Base-by-base conservation (phyloP, 1,139 yeast species). In the Kurtzmaniella quercitrusa region DNA sequence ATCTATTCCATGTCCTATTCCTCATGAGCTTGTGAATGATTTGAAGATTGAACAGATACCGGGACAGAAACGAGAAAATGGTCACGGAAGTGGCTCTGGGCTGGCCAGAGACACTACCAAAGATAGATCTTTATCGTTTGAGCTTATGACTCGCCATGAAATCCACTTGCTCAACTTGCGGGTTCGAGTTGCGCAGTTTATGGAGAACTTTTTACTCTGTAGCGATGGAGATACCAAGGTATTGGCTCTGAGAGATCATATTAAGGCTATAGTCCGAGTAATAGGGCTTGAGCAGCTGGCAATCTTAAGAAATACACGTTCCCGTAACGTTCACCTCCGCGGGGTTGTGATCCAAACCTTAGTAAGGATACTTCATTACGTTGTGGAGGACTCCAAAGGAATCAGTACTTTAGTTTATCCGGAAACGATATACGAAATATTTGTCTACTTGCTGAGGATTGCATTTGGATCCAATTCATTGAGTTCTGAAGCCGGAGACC, bases 371-470 rank as follows among this genome's bases (percentile, higher is more conserved):
- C 52, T 72, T 15, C 60, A 60, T 47, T 68, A 68, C 51, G 48
- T 72, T 39, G 63, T 68, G 14, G 58, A 62, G 39, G 66, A 65
- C 38, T 59, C 59, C 36, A 53, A 56, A 34, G 67, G 64, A 38
- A 52, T 69, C 38, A 66, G 59, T 42, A 58, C 56, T 36, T 49
- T 71, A 29, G 66, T 72, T 17, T 68, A 62, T 46, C 67, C 73
- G 1, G 77, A 73, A 44, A 68, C 75, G 2, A 61, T 65, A 51
- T 72, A 69, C 52, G 84, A 70, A 47, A 57, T 79, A 41, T 66
- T 77, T 45, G 79, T 81, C 8, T 71, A 73, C 0, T 58, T 81
- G 31, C 75, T 81, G 57, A 59, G 82, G 45, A 73, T 81, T n/a
- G 82, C 84, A 2, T 79, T 81, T 54, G 77, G 80, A 17, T 59